A percentile compares a stretch with the other conserved stretches of the same genome.
Evolutionary conservation across 1,284 basidiomycete species (phyloP).

Genomic region (Malassezia equina): DNA sequence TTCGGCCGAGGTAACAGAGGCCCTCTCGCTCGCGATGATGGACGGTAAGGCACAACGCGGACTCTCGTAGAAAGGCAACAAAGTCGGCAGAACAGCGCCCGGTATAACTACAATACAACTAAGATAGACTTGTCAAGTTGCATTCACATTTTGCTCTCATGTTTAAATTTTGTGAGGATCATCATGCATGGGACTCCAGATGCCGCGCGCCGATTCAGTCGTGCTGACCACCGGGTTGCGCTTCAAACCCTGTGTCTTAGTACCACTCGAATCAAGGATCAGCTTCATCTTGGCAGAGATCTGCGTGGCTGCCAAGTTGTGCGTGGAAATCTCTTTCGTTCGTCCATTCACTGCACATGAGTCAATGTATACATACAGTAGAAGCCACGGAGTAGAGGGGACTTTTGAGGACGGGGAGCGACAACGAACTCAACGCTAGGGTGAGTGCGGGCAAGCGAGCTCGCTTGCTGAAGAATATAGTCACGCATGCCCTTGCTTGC

Average conservation of each 20-base stretch:
- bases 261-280: slow-evolving; percentile 21
- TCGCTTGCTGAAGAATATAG: slow-evolving; percentile 17
- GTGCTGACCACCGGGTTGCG: slow-evolving; percentile 19
- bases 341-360: slow-evolving; percentile 18
- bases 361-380: slow-evolving; percentile 18
- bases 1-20: not conserved
- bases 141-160: not conserved
- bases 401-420: slow-evolving; percentile 12
- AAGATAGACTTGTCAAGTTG: not conserved
- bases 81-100: not conserved
- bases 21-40: no score
- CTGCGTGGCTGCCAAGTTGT: slow-evolving; percentile 12
- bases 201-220: slow-evolving; percentile 22
- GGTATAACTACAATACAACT: not conserved
- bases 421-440: slow-evolving; percentile 22
- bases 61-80: not conserved
- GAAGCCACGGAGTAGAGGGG: slow-evolving; percentile 18
- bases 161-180: slow-evolving; percentile 9
- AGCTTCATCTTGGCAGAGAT: slow-evolving; percentile 17
- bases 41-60: not conserved
- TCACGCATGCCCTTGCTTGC: slow-evolving; percentile 16
- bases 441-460: slow-evolving; percentile 13
- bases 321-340: slow-evolving; percentile 19
- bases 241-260: slow-evolving; percentile 18
- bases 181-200: slow-evolving; percentile 25